These are phyloP conservation scores for Zygoascus meyerae DNA, from an alignment of 1,139 yeast genomes.

Conservation along the genomic window DNA sequence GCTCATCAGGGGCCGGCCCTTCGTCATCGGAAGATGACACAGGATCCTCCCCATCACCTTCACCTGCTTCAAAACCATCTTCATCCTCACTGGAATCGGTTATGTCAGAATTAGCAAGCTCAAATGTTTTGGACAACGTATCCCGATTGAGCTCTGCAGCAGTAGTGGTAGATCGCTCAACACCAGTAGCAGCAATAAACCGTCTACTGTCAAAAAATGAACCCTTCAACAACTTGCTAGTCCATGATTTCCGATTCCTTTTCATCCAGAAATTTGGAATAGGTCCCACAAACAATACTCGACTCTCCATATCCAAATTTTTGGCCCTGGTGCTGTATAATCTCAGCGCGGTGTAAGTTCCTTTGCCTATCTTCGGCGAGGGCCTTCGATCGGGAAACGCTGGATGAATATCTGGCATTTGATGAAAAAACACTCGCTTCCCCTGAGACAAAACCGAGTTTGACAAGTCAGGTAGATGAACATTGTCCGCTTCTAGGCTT, in stretches of 20 bases:
- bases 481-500: no score
- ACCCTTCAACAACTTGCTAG: neutral
- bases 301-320: slow-evolving; percentile 47
- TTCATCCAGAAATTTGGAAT: slow-evolving; percentile 60
- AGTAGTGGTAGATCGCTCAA: neutral
- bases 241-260: slow-evolving; percentile 27
- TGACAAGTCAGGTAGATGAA: no score
- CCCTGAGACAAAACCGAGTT: no score
- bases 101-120: neutral
- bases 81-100: neutral
- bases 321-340: slow-evolving; percentile 49
- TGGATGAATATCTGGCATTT: no score
- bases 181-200: neutral
- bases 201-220: slow-evolving; percentile 1
- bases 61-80: neutral
- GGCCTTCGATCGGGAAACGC: neutral
- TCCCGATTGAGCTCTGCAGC: neutral
- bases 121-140: neutral
- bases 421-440: no score
- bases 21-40: neutral
- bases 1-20: neutral
- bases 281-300: slow-evolving; percentile 54
- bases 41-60: neutral
- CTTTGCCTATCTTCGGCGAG: slow-evolving; percentile 7
- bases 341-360: slow-evolving; percentile 58